Conservation (phyloP, 345 rosid genomes). For the Streptanthus diversifolius region DNA sequence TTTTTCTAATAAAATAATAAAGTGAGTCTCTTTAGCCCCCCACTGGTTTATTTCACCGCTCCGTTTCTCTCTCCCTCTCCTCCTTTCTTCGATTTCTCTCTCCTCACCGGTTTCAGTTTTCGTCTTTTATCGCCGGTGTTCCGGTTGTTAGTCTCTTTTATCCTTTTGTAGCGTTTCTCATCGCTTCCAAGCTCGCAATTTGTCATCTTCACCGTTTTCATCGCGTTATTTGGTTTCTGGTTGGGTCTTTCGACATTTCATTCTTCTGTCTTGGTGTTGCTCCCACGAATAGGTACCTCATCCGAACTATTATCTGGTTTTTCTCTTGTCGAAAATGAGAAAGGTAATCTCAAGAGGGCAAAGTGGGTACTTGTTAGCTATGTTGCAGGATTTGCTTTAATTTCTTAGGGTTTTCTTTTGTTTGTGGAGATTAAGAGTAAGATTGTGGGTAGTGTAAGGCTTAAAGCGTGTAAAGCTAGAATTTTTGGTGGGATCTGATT, state of each 20-base stretch:
- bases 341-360: not conserved
- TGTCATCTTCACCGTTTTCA: not conserved
- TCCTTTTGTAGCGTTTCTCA: not conserved
- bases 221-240: not conserved
- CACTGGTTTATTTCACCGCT: not conserved
- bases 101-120: not conserved
- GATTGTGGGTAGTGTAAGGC: conserved; percentile 1
- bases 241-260: not conserved
- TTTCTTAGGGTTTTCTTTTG: not conserved
- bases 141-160: not conserved
- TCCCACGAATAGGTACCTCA: conserved; percentile 15
- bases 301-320: not conserved
- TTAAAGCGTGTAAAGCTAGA: not conserved
- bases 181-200: not conserved
- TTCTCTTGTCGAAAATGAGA: not conserved
- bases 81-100: conserved; percentile 5
- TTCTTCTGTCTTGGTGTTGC: conserved; percentile 6
- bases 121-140: not conserved
- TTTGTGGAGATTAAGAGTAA: not conserved
- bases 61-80: not conserved
- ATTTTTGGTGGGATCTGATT: conserved; percentile 7
- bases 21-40: conserved; percentile 16
- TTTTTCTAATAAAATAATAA: not conserved
- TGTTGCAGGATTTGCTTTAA: conserved; percentile 11
- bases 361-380: not conserved